Evolutionary conservation across 352 stramenopile genomes (phyloP).

Genomic region (Phytopythium montanum): DNA sequence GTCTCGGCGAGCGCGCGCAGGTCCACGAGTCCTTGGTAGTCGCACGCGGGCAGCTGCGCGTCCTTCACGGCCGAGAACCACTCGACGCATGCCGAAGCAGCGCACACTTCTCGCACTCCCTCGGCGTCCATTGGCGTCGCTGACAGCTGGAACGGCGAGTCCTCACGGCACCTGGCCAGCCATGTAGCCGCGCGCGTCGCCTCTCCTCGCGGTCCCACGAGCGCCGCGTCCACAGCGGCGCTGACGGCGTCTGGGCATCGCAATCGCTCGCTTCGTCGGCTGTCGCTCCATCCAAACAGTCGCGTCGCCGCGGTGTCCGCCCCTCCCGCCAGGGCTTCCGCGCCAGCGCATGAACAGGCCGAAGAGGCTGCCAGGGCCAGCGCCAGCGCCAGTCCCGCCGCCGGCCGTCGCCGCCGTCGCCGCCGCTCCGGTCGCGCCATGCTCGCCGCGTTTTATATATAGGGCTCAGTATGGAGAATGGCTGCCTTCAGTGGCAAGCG

Average conservation of each 20-base stretch:
- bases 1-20: conserved; percentile 28
- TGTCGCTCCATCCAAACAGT: neutral
- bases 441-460: neutral
- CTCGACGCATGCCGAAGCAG: neutral
- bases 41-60: conserved; percentile 24
- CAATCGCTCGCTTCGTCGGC: conserved; percentile 2
- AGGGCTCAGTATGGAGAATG: neutral
- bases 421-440: neutral
- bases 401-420: neutral
- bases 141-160: neutral
- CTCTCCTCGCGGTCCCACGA: neutral
- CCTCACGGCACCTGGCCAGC: neutral
- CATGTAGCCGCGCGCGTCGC: neutral
- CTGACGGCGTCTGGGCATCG: neutral
- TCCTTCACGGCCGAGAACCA: neutral
- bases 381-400: neutral
- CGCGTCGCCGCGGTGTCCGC: neutral
- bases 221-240: neutral
- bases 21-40: conserved; percentile 26
- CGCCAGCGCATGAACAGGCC: neutral
- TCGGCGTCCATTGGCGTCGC: neutral
- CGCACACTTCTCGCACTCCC: neutral
- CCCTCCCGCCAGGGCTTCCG: no score
- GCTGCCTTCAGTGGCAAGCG: neutral
- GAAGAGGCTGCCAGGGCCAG: neutral